A percentile compares a stretch with the other conserved stretches of the same genome.
Conservation (phyloP, 352 stramenopile genomes). For the Phytophthora constricta region DNA sequence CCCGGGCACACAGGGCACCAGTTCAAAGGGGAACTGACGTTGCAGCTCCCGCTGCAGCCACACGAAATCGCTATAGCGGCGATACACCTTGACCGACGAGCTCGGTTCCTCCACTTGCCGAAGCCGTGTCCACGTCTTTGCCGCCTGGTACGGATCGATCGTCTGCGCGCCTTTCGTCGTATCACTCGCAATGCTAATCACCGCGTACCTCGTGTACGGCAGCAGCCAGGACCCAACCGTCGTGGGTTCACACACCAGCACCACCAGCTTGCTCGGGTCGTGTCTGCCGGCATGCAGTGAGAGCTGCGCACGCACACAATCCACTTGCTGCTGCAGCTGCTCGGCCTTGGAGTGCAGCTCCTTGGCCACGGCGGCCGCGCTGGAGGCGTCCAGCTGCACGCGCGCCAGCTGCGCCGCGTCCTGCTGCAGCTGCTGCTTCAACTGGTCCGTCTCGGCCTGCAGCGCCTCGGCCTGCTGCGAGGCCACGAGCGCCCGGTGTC, state of each 20-base stretch:
- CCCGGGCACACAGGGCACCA: conserved; percentile 75
- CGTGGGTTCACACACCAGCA: conserved; percentile 81
- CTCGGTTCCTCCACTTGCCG: conserved; percentile 74
- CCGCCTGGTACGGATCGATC: conserved; percentile 73
- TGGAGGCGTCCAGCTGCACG: conserved; percentile 76
- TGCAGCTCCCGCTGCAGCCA: conserved; percentile 78
- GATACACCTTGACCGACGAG: conserved; percentile 85
- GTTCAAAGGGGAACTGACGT: conserved; percentile 72
- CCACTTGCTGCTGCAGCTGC: conserved; percentile 76
- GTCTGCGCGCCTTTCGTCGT: conserved; percentile 37
- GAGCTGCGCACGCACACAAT: conserved; percentile 76
- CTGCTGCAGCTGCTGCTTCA: conserved; percentile 77
- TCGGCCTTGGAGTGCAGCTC: conserved; percentile 78
- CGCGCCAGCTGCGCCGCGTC: conserved; percentile 75
- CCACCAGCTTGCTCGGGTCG: conserved; percentile 80
- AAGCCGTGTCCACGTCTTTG: conserved; percentile 80
- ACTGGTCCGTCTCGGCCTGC: conserved; percentile 73
- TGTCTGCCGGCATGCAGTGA: conserved; percentile 79
- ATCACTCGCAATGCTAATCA: conserved; percentile 81
- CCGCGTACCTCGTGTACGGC: conserved; percentile 84
- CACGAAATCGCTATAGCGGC: conserved; percentile 88
- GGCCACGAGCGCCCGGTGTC: conserved; percentile 59
- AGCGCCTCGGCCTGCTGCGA: conserved; percentile 76
- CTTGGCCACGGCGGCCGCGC: conserved; percentile 63
- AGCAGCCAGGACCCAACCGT: conserved; percentile 85